Base-by-base conservation (phyloP, 805 yeast species). In the Lipomyces lipofer region DNA sequence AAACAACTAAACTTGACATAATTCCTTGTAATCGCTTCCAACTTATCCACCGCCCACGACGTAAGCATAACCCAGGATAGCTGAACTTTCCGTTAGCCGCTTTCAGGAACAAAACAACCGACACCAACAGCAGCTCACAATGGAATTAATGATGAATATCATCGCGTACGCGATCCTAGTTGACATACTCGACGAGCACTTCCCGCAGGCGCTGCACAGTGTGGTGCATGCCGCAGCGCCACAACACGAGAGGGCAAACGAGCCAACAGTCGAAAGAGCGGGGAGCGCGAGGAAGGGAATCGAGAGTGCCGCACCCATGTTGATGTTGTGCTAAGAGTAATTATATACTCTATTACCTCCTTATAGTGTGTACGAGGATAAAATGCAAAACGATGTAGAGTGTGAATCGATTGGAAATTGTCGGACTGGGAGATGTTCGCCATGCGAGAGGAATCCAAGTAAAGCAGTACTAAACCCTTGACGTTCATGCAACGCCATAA, bases 31-130 rank as follows among this genome's bases (percentile, higher is more conserved):
- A 89, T 75, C 54, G 78, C 79, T 56, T 86, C 94, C 7, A 94
- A 82, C 71, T 86, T 81, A 54, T 81, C 76, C 17, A 85, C 78
- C 3, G 92, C 83, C 70, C 86, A 85, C 58, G 89, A 89, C 15
- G 95, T 83, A 51, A 94, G 79, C 73, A 87, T 88, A n/a, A 89
- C 73, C 99, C 99, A 94, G 9, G 97, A 88, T 13, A 94, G 58
- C 27, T 58, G 29, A 2, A 25, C n/a, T 25, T 19, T 30, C 4
- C 29, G 32, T 40, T 24, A n/a, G n/a, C 17, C n/a, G n/a, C n/a
- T n/a, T n/a, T n/a, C n/a, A n/a, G n/a, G n/a, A n/a, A n/a, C n/a
- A n/a, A n/a, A n/a, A n/a, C n/a, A n/a, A n/a, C n/a, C n/a, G n/a
- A n/a, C n/a, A n/a, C n/a, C n/a, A n/a, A n/a, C n/a, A 24, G 24